phyloP scores from a whole-genome alignment of 1,284 basidiomycete genomes.

The Trichosporon inkin region DNA sequence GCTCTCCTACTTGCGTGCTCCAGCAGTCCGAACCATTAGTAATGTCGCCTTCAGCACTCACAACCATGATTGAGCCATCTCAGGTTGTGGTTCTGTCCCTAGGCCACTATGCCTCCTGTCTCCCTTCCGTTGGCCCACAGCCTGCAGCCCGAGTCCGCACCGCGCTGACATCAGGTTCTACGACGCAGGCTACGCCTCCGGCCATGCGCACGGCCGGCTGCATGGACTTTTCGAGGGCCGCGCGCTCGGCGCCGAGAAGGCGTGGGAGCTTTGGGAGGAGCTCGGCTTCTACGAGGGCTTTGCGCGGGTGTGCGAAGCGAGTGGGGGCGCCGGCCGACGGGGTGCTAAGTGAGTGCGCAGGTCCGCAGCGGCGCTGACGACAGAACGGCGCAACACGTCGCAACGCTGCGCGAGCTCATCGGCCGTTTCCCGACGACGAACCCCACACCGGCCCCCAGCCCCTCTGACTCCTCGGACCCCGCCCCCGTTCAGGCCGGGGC shows the following conservation, averaged over 20 bases:
- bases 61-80: no score
- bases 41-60: no score
- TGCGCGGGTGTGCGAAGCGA: slow-evolving; percentile 64
- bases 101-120: no score
- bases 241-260: slow-evolving; percentile 83
- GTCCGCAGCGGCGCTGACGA: slow-evolving; percentile 8
- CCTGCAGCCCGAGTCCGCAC: no score
- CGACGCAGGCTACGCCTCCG: slow-evolving; percentile 68
- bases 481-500: slow-evolving; percentile 1
- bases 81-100: background rate
- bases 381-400: slow-evolving; percentile 59
- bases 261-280: slow-evolving; percentile 95
- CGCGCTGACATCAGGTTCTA: slow-evolving; percentile 62
- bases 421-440: slow-evolving; percentile 71
- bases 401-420: slow-evolving; percentile 66
- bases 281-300: slow-evolving; percentile 87
- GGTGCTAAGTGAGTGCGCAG: slow-evolving; percentile 33
- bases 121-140: no score
- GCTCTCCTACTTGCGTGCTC: background rate
- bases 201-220: slow-evolving; percentile 75
- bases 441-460: slow-evolving; percentile 55
- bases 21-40: no score
- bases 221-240: slow-evolving; percentile 90
- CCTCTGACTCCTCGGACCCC: no score
- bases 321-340: slow-evolving; percentile 20